These are phyloP conservation scores for Lolium rigidum DNA, from an alignment of 176 grass and related monocot species.

Conservation along the genomic window DNA sequence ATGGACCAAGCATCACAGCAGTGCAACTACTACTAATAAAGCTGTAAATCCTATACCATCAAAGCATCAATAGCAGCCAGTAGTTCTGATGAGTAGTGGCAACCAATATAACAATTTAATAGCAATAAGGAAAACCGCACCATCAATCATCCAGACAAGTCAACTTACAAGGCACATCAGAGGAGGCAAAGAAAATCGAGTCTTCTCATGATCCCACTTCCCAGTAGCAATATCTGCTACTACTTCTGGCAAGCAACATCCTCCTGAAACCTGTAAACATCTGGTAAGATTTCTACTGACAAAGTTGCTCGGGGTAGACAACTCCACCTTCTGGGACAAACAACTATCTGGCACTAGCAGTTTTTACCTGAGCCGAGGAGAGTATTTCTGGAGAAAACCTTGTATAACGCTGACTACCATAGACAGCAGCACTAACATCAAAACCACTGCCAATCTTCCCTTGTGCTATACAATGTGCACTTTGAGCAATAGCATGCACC, in stretches of 20 bases:
- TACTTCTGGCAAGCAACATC: conserved; percentile 56
- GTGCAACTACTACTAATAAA: conserved; percentile 7
- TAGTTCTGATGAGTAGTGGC: background rate
- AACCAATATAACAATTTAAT: conserved; percentile 16
- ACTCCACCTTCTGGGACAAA: background rate
- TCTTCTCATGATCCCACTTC: conserved; percentile 89
- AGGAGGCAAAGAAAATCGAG: conserved; percentile 83
- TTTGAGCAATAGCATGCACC: conserved; percentile 88
- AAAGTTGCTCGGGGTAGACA: background rate
- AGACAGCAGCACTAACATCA: conserved; percentile 95
- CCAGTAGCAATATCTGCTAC: conserved; percentile 67
- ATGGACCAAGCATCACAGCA: background rate
- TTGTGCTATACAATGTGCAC: conserved; percentile 96
- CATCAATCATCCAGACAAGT: conserved; percentile 27
- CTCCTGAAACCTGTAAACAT: conserved; percentile 60
- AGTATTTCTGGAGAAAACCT: conserved; percentile 90
- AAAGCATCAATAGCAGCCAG: background rate
- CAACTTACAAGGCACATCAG: conserved; percentile 85
- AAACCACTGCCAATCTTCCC: conserved; percentile 97
- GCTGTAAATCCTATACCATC: conserved; percentile 5
- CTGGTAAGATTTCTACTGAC: conserved; percentile 10
- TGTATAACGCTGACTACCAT: conserved; percentile 79
- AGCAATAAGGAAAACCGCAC: background rate
- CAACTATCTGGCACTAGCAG: background rate
- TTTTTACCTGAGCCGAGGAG: conserved; percentile 66